Conservation (phyloP, 1,284 basidiomycete genomes). For the Malassezia equina region DNA sequence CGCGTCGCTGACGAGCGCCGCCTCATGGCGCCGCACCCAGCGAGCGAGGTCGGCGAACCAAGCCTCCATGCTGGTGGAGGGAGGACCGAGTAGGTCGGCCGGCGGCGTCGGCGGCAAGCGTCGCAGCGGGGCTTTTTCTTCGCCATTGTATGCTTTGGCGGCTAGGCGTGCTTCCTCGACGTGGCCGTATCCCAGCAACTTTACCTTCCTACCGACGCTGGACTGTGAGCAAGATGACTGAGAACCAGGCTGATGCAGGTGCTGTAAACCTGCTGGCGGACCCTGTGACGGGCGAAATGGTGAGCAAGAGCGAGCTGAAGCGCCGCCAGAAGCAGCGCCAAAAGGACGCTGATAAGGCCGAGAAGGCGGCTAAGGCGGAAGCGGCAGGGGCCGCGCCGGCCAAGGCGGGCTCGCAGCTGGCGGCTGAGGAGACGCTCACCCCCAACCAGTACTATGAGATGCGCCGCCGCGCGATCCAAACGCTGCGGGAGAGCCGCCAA, state of each 20-base stretch:
- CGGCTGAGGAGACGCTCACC: conserved; percentile 36
- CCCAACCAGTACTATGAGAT: conserved; percentile 85
- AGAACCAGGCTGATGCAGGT: conserved; percentile 10
- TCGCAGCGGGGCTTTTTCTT: conserved; percentile 2
- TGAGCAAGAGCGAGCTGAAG: conserved; percentile 46
- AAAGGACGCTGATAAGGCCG: conserved; percentile 73
- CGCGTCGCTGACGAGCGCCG: conserved; percentile 16
- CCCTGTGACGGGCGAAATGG: conserved; percentile 46
- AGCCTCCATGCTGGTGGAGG: conserved; percentile 17
- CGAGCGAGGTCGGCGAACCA: conserved; percentile 32
- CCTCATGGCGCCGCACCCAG: conserved; percentile 31
- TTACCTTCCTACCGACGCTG: not conserved
- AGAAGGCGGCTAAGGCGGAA: conserved; percentile 52
- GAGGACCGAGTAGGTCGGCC: not conserved
- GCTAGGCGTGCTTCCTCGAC: conserved; percentile 4
- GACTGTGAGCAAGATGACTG: conserved; percentile 7
- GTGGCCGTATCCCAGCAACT: not conserved
- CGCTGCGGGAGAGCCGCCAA: conserved; percentile 69
- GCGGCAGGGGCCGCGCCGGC: conserved; percentile 18
- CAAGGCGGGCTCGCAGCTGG: conserved; percentile 21
- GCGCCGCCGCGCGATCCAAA: conserved; percentile 74
- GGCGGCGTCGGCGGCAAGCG: not conserved
- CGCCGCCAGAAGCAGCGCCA: conserved; percentile 56
- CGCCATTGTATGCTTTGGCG: conserved; percentile 12
- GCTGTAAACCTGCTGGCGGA: conserved; percentile 36